Evolutionary conservation across 75 land plant genomes (phyloP).

Genomic region (Adiantum capillusveneris): DNA sequence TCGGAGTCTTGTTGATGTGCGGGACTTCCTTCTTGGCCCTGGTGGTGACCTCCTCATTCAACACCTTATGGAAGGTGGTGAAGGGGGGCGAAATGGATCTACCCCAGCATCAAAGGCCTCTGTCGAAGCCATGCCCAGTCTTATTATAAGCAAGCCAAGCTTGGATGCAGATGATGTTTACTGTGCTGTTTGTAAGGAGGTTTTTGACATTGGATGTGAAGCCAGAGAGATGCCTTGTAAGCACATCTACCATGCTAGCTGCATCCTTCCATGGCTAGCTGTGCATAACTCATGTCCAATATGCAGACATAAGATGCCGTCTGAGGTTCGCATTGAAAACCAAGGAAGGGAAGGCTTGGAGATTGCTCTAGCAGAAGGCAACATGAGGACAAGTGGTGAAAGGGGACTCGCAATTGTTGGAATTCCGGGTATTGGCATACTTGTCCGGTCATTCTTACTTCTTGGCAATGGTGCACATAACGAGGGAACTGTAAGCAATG

Average conservation of each 20-base stretch:
- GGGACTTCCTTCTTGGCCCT: slow-evolving; percentile 55
- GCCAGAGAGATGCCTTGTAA: slow-evolving; percentile 66
- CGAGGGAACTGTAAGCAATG: too few species aligned
- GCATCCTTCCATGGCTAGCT: slow-evolving; percentile 62
- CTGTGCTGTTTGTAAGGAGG: slow-evolving; percentile 54
- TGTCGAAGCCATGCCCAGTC: slow-evolving; percentile 49
- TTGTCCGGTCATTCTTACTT: background rate
- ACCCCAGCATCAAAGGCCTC: slow-evolving; percentile 57
- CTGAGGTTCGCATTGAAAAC: slow-evolving; percentile 13
- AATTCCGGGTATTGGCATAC: slow-evolving; percentile 2
- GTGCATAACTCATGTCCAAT: slow-evolving; percentile 56
- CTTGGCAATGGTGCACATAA: background rate
- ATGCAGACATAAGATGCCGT: slow-evolving; percentile 48
- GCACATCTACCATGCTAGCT: slow-evolving; percentile 46
- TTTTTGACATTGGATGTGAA: slow-evolving; percentile 38
- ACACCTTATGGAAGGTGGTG: slow-evolving; percentile 53
- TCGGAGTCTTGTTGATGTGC: slow-evolving; percentile 6
- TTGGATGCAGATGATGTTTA: slow-evolving; percentile 4
- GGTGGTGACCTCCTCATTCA: slow-evolving; percentile 52
- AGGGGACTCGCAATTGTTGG: background rate
- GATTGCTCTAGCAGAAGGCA: background rate
- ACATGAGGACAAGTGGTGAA: background rate
- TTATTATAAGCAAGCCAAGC: slow-evolving; percentile 29
- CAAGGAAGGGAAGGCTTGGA: background rate
- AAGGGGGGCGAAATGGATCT: slow-evolving; percentile 22